A percentile compares a stretch with the other conserved stretches of the same genome.
These are phyloP conservation scores for Pulveroboletus sp. DNA, from an alignment of 768 basidiomycete species.

Conservation along the genomic window DNA sequence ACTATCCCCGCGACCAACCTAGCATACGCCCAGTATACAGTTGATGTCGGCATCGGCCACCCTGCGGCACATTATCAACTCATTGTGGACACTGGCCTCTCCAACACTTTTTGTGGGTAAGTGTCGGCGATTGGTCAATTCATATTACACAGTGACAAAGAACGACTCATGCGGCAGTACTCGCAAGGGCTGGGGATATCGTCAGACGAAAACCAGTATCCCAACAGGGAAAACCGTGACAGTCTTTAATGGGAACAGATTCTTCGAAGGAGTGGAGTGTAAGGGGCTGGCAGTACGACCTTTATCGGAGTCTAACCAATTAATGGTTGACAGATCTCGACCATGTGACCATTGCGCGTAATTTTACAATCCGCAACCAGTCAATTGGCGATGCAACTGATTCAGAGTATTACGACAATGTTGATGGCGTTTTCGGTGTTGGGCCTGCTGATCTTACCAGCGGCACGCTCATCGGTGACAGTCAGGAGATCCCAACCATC, in stretches of 20 bases:
- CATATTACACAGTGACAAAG: too few species aligned
- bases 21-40: too few species aligned
- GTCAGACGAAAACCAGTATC: too few species aligned
- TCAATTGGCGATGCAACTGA: slow-evolving; percentile 22
- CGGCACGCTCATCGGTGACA: not conserved
- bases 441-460: slow-evolving; percentile 19
- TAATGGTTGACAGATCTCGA: slow-evolving; percentile 11
- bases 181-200: too few species aligned
- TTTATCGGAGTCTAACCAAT: not conserved
- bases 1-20: too few species aligned
- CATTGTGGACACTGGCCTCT: too few species aligned
- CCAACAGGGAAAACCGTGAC: slow-evolving; percentile 7
- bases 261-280: slow-evolving; percentile 35
- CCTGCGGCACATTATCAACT: too few species aligned
- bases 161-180: too few species aligned
- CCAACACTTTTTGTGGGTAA: too few species aligned
- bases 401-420: slow-evolving; percentile 8
- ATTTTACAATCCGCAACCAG: slow-evolving; percentile 22
- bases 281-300: not conserved
- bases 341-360: slow-evolving; percentile 17
- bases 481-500: slow-evolving; percentile 18
- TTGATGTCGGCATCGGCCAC: too few species aligned
- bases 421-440: slow-evolving; percentile 24
- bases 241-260: slow-evolving; percentile 4
- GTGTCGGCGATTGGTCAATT: too few species aligned